A percentile compares a stretch with the other conserved stretches of the same genome.
Conservation (phyloP, 2,329 filamentous ascomycete species). For the Alternaria panax region DNA sequence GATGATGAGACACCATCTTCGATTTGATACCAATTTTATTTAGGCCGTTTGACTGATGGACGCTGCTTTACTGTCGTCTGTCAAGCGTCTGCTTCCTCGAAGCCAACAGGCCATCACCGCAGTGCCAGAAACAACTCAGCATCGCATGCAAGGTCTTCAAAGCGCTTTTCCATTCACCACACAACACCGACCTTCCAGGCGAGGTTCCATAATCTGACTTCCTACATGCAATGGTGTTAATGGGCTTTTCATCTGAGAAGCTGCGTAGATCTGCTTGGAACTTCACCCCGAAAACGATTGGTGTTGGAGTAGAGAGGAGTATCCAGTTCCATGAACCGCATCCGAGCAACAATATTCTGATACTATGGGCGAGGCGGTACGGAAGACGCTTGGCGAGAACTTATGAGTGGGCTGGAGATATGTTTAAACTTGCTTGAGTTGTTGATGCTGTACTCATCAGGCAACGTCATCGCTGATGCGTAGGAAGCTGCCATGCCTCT, state of each 20-base stretch:
- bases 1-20: no score
- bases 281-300: constrained; percentile 56
- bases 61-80: no score
- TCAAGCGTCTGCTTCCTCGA: no score
- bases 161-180: constrained; percentile 52
- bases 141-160: constrained; percentile 53
- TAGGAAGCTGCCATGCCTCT: accelerated
- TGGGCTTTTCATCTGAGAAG: constrained; percentile 63
- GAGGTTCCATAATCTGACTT: constrained; percentile 65
- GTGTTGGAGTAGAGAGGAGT: constrained; percentile 40
- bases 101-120: no score
- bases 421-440: constrained; percentile 6
- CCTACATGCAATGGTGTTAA: constrained; percentile 59
- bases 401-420: constrained; percentile 57
- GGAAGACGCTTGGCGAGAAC: constrained; percentile 59
- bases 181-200: constrained; percentile 49
- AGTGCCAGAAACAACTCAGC: no score
- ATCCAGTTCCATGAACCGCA: constrained; percentile 66
- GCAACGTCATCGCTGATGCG: not conserved
- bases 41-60: no score
- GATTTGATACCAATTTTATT: no score
- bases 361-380: constrained; percentile 55
- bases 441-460: not conserved
- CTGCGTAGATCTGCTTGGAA: constrained; percentile 69
- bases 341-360: constrained; percentile 61